Conservation (phyloP, 345 rosid genomes). For the Cardamine chenopodiifolia region DNA sequence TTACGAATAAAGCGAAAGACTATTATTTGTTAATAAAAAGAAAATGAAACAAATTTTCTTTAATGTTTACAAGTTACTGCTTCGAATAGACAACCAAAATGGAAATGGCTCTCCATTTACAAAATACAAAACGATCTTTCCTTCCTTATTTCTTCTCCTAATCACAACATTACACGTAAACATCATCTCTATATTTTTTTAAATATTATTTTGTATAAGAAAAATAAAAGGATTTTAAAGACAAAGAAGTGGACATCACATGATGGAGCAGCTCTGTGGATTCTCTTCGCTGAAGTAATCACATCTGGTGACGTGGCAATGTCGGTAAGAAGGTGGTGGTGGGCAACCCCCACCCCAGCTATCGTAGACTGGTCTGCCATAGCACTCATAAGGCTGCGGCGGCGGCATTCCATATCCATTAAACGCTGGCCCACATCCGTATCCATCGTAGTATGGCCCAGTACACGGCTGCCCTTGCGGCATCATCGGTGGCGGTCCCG, state of each 20-base stretch:
- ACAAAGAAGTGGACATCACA: conserved; percentile 40
- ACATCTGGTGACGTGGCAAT: conserved; percentile 34
- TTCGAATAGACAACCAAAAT: conserved; percentile 20
- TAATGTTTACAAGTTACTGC: conserved; percentile 31
- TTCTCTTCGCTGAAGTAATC: conserved; percentile 59
- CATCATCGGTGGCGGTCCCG: conserved; percentile 40
- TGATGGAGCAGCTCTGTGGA: conserved; percentile 55
- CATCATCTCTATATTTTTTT: conserved; percentile 22
- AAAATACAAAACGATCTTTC: conserved; percentile 22
- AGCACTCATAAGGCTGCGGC: conserved; percentile 37
- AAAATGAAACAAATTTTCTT: conserved; percentile 25
- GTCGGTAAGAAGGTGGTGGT: conserved; percentile 38
- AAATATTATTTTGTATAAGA: conserved; percentile 22
- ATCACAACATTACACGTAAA: conserved; percentile 41
- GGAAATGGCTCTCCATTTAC: conserved; percentile 21
- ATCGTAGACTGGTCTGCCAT: conserved; percentile 61
- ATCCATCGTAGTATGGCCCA: conserved; percentile 37
- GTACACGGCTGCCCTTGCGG: conserved; percentile 40
- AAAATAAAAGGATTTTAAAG: conserved; percentile 1
- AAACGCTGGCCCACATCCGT: conserved; percentile 43
- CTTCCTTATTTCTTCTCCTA: conserved; percentile 29
- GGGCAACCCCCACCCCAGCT: conserved; percentile 56
- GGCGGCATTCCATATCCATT: conserved; percentile 42
- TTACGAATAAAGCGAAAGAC: not conserved
- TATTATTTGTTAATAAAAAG: not conserved